Conservation (phyloP, 495 filamentous ascomycete species). For the Parmelia sp. region DNA sequence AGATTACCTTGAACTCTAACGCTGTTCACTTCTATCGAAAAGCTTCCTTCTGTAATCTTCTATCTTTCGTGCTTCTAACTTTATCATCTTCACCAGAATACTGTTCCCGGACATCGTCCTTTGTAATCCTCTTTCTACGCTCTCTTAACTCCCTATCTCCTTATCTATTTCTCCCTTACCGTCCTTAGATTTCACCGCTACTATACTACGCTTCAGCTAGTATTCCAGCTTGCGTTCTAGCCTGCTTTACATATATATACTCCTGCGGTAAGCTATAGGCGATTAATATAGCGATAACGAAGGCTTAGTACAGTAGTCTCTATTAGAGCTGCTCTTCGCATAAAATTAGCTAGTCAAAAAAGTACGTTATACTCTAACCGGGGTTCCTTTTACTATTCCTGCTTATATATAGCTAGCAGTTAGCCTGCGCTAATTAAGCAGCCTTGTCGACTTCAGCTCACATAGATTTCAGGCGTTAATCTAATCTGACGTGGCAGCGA, state of each 20-base stretch:
- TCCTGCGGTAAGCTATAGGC: conserved; percentile 2
- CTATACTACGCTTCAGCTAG: conserved; percentile 4
- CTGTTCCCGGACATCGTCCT: background rate
- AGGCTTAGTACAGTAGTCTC: too few species aligned
- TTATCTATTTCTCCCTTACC: background rate
- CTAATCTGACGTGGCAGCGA: too few species aligned
- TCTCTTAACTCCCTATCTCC: background rate
- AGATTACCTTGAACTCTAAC: background rate
- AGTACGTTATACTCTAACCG: too few species aligned
- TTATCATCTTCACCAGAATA: background rate
- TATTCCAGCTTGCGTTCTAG: conserved; percentile 2
- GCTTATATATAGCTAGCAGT: too few species aligned
- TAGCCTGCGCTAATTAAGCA: too few species aligned
- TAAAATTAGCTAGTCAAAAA: too few species aligned
- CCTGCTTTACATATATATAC: background rate
- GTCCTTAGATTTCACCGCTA: conserved; percentile 1
- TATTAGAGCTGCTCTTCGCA: conserved; percentile 1
- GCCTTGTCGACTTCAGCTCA: too few species aligned
- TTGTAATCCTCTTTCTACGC: background rate
- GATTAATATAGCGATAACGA: too few species aligned
- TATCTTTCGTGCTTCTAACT: too few species aligned
- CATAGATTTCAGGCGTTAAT: too few species aligned
- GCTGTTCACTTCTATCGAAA: background rate
- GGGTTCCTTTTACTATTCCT: too few species aligned
- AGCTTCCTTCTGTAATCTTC: background rate